Evolutionary conservation across 148 eudicot genomes (phyloP), one percentile per base, ranked within the genome.

Genomic region (Amaranthus hypochondriacus): DNA sequence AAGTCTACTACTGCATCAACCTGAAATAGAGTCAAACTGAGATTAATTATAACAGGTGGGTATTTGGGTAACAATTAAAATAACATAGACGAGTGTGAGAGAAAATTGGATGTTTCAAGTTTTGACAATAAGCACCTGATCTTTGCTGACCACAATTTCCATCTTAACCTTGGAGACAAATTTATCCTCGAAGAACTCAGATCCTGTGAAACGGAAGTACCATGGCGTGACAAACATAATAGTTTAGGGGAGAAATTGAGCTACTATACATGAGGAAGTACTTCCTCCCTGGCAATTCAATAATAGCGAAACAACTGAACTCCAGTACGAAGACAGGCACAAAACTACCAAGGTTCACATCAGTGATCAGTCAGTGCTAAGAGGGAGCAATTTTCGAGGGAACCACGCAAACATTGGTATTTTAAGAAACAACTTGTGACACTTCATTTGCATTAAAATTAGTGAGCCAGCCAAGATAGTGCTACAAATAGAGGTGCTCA

Each of bases 111-210:
- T 51, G 67, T 52, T 66, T 65, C n/a, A 72, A 52, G 13, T 43
- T 73, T 67, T 66, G 44, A 43, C 55, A 6, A 64, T 68, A 68
- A 14, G 59, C 72, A 91, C 97, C 97, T 90, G 96, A 61, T 92
- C 96, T 78, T 92, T 90, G 97, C 89, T 84, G 63, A 92, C 88
- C 68, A 92, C 93, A 73, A 92, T 90, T 81, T 92, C 96, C 91
- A 92, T 83, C 83, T 92, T 92, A 71, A 87, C 87, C 82, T 92
- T 92, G 66, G 79, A 71, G 14, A 92, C 88, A 78, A 92, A 92
- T 62, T 82, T 87, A 82, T 88, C 97, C 80, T 92, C 97, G 14
- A 88, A 79, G 86, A 88, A 92, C 79, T 92, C 97, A 66, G 97
- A 92, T 65, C 97, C 97, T 92, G 85, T 54, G 75, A 44, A 63